A percentile compares a stretch with the other conserved stretches of the same genome.
These are phyloP conservation scores for Ocimum tenuiflorum DNA, from an alignment of 257 asterid genomes.

Conservation along the genomic window DNA sequence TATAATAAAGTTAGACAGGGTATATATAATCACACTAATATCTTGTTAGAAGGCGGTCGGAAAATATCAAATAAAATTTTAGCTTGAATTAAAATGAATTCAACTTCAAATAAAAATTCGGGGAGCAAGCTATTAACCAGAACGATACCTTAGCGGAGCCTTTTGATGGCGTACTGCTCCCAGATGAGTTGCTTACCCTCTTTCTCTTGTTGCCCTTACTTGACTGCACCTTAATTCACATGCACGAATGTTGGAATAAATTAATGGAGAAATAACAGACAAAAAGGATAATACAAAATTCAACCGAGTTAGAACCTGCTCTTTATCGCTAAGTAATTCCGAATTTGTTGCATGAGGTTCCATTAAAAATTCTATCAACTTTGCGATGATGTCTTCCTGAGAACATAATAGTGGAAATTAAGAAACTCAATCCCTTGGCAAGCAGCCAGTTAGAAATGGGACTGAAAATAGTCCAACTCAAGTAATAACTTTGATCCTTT, in stretches of 20 bases:
- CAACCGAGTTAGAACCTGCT: slow-evolving; percentile 40
- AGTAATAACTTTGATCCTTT: slow-evolving; percentile 7
- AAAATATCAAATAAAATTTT: background rate
- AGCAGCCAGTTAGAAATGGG: background rate
- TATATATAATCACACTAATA: background rate
- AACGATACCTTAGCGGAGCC: slow-evolving; percentile 52
- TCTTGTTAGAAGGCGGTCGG: background rate
- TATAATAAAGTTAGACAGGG: background rate
- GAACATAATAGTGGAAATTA: slow-evolving; percentile 3
- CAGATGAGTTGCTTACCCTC: slow-evolving; percentile 51
- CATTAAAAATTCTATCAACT: slow-evolving; percentile 68
- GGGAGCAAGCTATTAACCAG: background rate
- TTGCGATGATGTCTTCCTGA: slow-evolving; percentile 71
- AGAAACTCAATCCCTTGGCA: background rate
- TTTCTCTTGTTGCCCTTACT: slow-evolving; percentile 70
- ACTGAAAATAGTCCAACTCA: background rate
- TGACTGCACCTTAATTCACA: slow-evolving; percentile 33
- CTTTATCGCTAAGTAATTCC: slow-evolving; percentile 62
- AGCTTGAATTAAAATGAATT: background rate
- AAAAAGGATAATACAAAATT: background rate
- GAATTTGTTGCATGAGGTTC: slow-evolving; percentile 68
- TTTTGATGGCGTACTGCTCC: slow-evolving; percentile 43
- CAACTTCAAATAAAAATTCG: background rate
- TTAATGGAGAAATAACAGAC: background rate
- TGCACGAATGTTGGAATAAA: background rate